Conservation (phyloP, 2,329 filamentous ascomycete genomes). For the Mycogone perniciosa region DNA sequence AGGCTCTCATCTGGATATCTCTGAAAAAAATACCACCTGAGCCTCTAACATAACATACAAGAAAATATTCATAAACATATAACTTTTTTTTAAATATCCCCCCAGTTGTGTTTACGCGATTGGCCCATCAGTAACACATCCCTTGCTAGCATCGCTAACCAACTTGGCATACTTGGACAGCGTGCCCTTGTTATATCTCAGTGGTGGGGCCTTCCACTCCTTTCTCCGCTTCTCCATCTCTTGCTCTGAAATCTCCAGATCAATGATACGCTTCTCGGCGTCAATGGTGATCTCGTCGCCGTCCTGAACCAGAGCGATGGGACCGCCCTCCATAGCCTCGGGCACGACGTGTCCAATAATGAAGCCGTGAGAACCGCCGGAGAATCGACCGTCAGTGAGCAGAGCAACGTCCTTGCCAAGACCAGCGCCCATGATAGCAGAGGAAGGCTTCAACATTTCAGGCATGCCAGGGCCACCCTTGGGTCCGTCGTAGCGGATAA, state of each 20-base stretch:
- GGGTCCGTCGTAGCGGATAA: conserved; percentile 89
- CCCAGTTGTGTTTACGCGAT: conserved; percentile 9
- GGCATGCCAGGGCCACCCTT: conserved; percentile 94
- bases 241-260: conserved; percentile 60
- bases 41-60: background rate
- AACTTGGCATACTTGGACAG: conserved; percentile 62
- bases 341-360: conserved; percentile 83
- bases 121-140: conserved; percentile 49
- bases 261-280: conserved; percentile 62
- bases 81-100: background rate
- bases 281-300: conserved; percentile 79
- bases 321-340: conserved; percentile 78
- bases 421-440: conserved; percentile 85
- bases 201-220: conserved; percentile 56
- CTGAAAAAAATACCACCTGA: conserved; percentile 1
- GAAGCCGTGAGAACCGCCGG: conserved; percentile 78
- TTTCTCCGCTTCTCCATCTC: conserved; percentile 54
- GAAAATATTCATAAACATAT: background rate
- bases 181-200: conserved; percentile 56
- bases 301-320: conserved; percentile 74
- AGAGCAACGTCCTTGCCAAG: conserved; percentile 70
- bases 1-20: conserved; percentile 5
- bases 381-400: conserved; percentile 70
- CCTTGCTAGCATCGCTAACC: conserved; percentile 53
- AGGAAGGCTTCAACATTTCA: conserved; percentile 89